Evolutionary conservation across 176 grass and related monocot genomes (phyloP), one percentile per base, ranked within the genome.

Genomic region (Alopecurus myosuroides): DNA sequence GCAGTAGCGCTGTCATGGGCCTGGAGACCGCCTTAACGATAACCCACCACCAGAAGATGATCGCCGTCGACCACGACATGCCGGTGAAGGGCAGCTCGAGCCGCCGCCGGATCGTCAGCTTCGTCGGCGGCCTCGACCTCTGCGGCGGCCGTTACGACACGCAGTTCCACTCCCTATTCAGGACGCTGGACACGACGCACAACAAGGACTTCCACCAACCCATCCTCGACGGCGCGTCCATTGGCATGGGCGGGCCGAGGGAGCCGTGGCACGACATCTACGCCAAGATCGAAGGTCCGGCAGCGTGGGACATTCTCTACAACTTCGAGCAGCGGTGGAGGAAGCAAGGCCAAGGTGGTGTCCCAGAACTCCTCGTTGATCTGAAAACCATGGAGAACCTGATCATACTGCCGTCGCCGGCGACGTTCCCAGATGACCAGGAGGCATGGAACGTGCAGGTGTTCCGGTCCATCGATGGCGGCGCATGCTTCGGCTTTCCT

Each of bases 321-420:
- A 98, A 98, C 72, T 98, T 98, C 41, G 91, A 98, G 60, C 95
- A 98, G 82, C 45, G 95, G n/a, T 95, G 95, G 95, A 84, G 85
- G 68, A 98, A 91, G 77, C 95, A 98, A 71, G 93, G 95, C 67
- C 94, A 97, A 65, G 92, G 94, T 1, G 85, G 77, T 3, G 79
- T 36, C 26, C 84, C 70, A 26, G 86, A 94, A n/a, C 57, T 89
- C 62, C 92, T 92, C 2, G 57, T 92, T 3, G 37, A 92, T 63
- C 82, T 93, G 29, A 85, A 77, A 81, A 88, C 89, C 49, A 48
- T 92, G 63, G 86, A 72, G 5, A 83, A 90, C 63, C 81, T 63
- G 0, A 88, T 97, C 55, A 92, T 97, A 69, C 87, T 92, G 0
- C 92, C 94, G 0, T 97, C 92, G 29, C 82, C 89, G 23, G 94